Evolutionary conservation across 2,329 filamentous ascomycete species (phyloP), one percentile per base, ranked within the genome.

Genomic region (Trematosphaeria pertusa): DNA sequence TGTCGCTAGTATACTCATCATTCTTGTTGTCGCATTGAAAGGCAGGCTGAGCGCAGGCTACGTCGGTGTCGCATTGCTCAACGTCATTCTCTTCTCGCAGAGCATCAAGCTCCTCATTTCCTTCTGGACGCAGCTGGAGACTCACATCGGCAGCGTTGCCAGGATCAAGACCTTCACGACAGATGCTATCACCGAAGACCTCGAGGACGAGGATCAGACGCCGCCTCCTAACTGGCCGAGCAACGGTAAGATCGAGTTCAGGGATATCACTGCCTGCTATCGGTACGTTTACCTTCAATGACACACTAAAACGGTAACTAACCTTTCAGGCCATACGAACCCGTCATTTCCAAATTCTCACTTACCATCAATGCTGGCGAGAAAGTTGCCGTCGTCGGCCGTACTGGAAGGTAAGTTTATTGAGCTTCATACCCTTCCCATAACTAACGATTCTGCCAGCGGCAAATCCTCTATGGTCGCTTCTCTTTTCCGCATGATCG

Each of bases 81-180:
- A 81, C 43, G 73, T 83, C 26, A 76, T 84, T 19, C 65, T 75
- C 17, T 81, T 84, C 62, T 81, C 77, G 33, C 72, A 78, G 33
- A 76, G 72, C 40, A 72, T 84, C 47, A 79, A 78, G 45, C 61
- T 77, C 8, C 62, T 82, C n/a, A 72, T 82, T 6, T 63, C 73
- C 0, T 76, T 74, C 35, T 85, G 81, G 81, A 84, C 82, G 0
- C 73, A 75, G 32, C 67, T 85, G 12, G 83, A 86, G 54, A 85
- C 81, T 0, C 76, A 78, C 28, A 76, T 86, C 34, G 82, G 82
- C 6, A 81, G 81, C 8, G 75, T 86, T 7, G 72, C 77, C 4
- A 74, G 83, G 17, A 74, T 84, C 50, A 81, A 79, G 59, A 73
- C 74, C n/a, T 84, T 84, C 50, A 74, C 72, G 1, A 69, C 72